Evolutionary conservation across 306 rosid genomes (phyloP).

Genomic region (Sindora glabra): DNA sequence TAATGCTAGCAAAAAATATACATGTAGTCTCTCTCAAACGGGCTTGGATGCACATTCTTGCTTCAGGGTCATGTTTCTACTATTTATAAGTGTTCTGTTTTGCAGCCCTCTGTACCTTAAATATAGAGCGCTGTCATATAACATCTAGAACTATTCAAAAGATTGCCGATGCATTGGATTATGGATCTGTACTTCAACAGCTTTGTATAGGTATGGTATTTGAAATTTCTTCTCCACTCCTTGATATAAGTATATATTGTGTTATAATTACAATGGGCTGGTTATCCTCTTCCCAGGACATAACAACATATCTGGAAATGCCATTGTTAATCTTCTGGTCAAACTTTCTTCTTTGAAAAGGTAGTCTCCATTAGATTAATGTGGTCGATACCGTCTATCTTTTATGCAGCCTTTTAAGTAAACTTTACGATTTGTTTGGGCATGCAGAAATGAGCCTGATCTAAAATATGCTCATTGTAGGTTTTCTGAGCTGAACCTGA

Average conservation of each 20-base stretch:
- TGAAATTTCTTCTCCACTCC: slow-evolving; percentile 6
- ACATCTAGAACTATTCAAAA: slow-evolving; percentile 78
- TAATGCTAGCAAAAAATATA: not conserved
- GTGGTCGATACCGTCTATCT: not conserved
- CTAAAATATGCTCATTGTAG: slow-evolving; percentile 23
- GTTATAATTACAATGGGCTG: not conserved
- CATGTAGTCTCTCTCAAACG: not conserved
- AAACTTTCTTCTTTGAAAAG: slow-evolving; percentile 75
- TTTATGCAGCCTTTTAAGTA: not conserved
- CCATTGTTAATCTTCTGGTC: slow-evolving; percentile 45
- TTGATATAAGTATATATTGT: not conserved
- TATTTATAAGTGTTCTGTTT: slow-evolving; percentile 13
- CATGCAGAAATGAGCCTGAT: not conserved
- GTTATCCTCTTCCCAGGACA: slow-evolving; percentile 46
- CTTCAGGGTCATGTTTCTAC: slow-evolving; percentile 1
- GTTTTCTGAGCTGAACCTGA: slow-evolving; percentile 68
- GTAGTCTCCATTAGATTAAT: slow-evolving; percentile 28
- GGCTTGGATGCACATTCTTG: slow-evolving; percentile 11
- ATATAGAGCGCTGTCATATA: slow-evolving; percentile 66
- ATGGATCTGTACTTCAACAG: slow-evolving; percentile 55
- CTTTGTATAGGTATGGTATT: slow-evolving; percentile 60
- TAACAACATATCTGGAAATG: slow-evolving; percentile 63
- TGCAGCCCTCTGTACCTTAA: slow-evolving; percentile 74
- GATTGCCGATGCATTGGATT: slow-evolving; percentile 60
- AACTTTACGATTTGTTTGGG: not conserved